phyloP scores from a whole-genome alignment of 129 eudicot genomes.

The Centella asiatica region DNA sequence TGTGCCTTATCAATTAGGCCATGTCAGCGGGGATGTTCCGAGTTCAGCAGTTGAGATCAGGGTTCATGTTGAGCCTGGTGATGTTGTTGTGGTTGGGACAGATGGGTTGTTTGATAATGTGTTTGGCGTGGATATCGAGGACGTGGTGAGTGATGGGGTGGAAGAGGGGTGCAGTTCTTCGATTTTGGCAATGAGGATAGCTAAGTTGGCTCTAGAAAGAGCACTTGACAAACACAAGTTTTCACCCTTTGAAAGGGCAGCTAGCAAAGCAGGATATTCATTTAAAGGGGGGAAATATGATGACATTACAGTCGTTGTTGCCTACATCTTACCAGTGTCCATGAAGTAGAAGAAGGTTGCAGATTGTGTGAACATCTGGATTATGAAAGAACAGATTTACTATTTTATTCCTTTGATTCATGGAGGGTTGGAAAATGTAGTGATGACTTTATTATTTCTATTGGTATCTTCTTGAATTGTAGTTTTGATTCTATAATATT shows the following conservation, averaged over 20 bases:
- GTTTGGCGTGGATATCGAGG: background rate
- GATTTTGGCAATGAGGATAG: conserved; percentile 3
- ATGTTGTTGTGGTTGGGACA: conserved; percentile 5
- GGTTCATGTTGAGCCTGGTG: background rate
- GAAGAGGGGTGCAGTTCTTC: background rate
- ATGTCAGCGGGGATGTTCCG: background rate
- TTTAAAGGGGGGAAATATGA: conserved; percentile 6
- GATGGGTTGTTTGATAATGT: conserved; percentile 17
- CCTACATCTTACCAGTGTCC: no score
- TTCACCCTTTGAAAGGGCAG: background rate
- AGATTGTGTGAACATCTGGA: no score
- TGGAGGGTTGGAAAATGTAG: no score
- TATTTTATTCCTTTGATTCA: no score
- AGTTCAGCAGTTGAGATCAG: background rate
- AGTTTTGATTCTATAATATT: no score
- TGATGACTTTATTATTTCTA: no score
- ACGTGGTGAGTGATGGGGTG: background rate
- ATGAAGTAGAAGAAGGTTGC: no score
- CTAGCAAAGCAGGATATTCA: background rate
- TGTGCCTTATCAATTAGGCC: conserved; percentile 6
- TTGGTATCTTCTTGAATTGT: no score
- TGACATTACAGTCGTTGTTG: conserved; percentile 11
- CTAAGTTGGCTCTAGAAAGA: background rate
- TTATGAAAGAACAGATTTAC: no score
- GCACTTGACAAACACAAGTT: background rate